Evolutionary conservation across 179 eudicot genomes (phyloP).

Genomic region (Patellifolia procumbens): DNA sequence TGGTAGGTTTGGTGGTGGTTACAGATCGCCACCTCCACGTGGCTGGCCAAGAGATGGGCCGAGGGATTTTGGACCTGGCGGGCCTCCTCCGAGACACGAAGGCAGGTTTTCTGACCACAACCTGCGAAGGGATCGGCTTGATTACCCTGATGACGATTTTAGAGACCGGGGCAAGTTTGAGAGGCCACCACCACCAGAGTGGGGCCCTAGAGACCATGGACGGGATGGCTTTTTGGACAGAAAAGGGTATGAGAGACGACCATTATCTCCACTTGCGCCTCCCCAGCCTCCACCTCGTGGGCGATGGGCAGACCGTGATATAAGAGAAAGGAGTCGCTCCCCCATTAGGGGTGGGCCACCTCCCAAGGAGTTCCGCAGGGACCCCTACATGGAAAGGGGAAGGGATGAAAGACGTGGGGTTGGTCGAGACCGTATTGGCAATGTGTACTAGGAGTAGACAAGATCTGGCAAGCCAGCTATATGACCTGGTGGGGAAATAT

Average conservation of each 20-base stretch:
- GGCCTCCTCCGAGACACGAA: constrained; percentile 66
- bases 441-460: constrained; percentile 41
- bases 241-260: constrained; percentile 67
- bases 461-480: constrained; percentile 7
- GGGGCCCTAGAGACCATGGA: constrained; percentile 61
- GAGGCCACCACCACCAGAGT: constrained; percentile 57
- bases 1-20: constrained; percentile 55
- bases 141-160: constrained; percentile 60
- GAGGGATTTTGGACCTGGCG: constrained; percentile 61
- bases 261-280: constrained; percentile 52
- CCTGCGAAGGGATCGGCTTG: constrained; percentile 57
- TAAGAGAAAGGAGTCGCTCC: constrained; percentile 83
- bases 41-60: constrained; percentile 71
- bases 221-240: constrained; percentile 59
- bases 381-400: constrained; percentile 53
- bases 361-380: constrained; percentile 61
- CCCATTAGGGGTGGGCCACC: constrained; percentile 68
- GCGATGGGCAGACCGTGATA: constrained; percentile 55
- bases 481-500: not conserved
- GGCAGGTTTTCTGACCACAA: constrained; percentile 69
- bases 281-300: constrained; percentile 52
- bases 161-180: constrained; percentile 72
- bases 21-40: constrained; percentile 86
- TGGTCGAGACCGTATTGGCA: constrained; percentile 48
- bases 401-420: constrained; percentile 67